Conservation (phyloP, 164 flowering plant genomes). For the Protea cynaroides region DNA sequence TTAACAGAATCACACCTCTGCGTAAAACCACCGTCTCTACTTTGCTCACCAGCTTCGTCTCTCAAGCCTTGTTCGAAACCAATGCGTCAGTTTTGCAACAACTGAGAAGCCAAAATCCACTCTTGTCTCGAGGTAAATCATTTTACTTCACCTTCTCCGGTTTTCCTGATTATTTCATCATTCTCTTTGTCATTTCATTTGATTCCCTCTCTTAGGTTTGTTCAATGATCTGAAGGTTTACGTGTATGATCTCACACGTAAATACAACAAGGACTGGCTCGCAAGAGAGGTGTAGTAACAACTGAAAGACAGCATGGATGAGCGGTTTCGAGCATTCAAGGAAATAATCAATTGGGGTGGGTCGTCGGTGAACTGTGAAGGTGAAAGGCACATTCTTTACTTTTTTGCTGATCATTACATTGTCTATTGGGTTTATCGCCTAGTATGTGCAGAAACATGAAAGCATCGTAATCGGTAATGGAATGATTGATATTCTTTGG, state of each 20-base stretch:
- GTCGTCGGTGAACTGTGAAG: too few species aligned
- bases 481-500: too few species aligned
- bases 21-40: slow-evolving; percentile 25
- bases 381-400: too few species aligned
- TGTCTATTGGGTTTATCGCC: too few species aligned
- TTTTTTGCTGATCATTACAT: too few species aligned
- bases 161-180: neutral
- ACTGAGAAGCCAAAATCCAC: neutral
- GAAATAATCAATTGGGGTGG: too few species aligned
- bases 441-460: too few species aligned
- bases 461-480: too few species aligned
- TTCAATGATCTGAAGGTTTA: slow-evolving; percentile 56
- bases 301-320: too few species aligned
- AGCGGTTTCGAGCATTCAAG: too few species aligned
- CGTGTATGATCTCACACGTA: slow-evolving; percentile 71
- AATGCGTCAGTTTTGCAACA: slow-evolving; percentile 12
- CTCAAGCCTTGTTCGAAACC: slow-evolving; percentile 54
- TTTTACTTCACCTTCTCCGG: neutral
- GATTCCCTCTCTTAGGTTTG: slow-evolving; percentile 11
- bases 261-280: slow-evolving; percentile 70
- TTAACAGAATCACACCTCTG: slow-evolving; percentile 20
- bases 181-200: neutral
- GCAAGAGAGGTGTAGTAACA: slow-evolving; percentile 51
- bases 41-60: slow-evolving; percentile 21
- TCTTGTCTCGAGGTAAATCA: slow-evolving; percentile 4